phyloP scores from a whole-genome alignment of 257 asterid genomes.

The Verbena officinalis region DNA sequence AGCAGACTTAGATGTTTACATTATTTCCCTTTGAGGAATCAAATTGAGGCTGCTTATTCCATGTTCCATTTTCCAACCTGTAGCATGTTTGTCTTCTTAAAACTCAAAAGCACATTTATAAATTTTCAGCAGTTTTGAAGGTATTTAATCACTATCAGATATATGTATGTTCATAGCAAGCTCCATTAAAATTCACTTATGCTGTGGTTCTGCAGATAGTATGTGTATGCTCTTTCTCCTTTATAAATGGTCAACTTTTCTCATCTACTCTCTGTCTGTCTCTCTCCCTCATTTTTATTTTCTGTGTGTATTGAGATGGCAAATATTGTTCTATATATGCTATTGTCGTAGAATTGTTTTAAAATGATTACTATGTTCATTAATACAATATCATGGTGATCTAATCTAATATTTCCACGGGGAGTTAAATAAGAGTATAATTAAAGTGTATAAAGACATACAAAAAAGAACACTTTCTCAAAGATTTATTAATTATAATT shows the following conservation, averaged over 20 bases:
- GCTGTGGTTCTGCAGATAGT: slow-evolving; percentile 16
- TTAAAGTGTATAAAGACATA: too few relatives aligned
- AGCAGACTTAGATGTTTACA: slow-evolving; percentile 36
- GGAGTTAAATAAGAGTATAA: too few relatives aligned
- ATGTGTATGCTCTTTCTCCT: neutral
- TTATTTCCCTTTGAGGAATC: neutral
- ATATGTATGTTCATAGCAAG: slow-evolving; percentile 11
- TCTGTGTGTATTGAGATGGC: too few relatives aligned
- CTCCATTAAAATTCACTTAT: slow-evolving; percentile 11
- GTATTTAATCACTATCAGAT: slow-evolving; percentile 15
- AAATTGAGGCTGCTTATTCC: slow-evolving; percentile 33
- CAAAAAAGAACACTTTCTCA: too few relatives aligned
- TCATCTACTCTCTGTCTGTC: neutral
- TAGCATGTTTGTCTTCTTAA: slow-evolving; percentile 4
- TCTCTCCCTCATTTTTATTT: neutral
- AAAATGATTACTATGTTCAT: too few relatives aligned
- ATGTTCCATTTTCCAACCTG: neutral
- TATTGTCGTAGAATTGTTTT: too few relatives aligned
- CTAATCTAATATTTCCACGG: too few relatives aligned
- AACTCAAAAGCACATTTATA: slow-evolving; percentile 10
- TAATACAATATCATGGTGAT: too few relatives aligned
- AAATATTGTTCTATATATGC: too few relatives aligned
- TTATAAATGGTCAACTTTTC: too few relatives aligned
- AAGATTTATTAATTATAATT: too few relatives aligned
- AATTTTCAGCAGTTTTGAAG: neutral